Base-by-base conservation (phyloP, 2,329 filamentous ascomycete genomes). In the Aspergillus cejpii region DNA sequence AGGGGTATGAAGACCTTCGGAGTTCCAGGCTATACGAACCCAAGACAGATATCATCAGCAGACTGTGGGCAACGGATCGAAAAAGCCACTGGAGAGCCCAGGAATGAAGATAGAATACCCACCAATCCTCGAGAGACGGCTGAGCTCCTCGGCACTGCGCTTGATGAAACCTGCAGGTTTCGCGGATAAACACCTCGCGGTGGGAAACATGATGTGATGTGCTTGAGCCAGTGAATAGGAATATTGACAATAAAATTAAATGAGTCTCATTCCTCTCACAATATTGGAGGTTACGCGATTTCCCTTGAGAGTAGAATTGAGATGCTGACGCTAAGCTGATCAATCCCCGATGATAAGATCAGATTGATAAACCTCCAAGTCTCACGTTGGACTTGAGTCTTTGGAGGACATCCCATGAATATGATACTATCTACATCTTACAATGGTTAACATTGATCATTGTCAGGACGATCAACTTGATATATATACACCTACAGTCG, bases 101-200 rank as follows among this genome's bases (percentile, higher is more conserved):
- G 14, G 28, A 31, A n/a, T n/a, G 12, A 38, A 28, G 38, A 26
- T n/a, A 33, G 28, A 41, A 39, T 37, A 55, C 62, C 28, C 62
- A 80, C 77, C 76, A 48, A 77, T 73, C 50, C 63, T 71, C 36
- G 78, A 75, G 44, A 79, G 68, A 21, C 77, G 73, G 49, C 74
- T 74, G 53, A 82, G 68, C 59, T 83, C 79, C 37, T 80, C 76
- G 43, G 80, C 61, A 48, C 76, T 81, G 40, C 78, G 74, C 53
- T 71, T 74, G 57, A 78, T 62, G 64, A 83, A 81, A 42, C 78
- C 76, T 7, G 59, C 45, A 11, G 64, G 59, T 47, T 64, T 64
- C 7, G 64, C 60, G 36, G 66, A 62, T 43, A 71, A 51, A 41
- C 66, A 65, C 41, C 61, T 56, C 23, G 61, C 57, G 11, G 68